A percentile compares a stretch with the other conserved stretches of the same genome.
phyloP scores from a whole-genome alignment of 192 early-diverging fungal species.

The Backusella tuberculispora region DNA sequence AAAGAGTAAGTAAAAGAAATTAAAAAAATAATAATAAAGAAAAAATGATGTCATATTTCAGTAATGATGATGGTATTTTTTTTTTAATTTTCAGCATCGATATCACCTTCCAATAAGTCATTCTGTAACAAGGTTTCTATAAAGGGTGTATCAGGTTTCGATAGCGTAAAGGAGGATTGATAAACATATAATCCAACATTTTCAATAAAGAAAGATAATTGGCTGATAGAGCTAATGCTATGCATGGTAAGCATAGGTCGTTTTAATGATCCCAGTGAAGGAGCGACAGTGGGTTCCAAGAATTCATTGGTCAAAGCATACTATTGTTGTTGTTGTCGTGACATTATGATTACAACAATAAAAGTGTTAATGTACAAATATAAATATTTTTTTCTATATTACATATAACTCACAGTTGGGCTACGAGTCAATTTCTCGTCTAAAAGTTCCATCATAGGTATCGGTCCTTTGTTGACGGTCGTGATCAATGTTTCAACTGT shows the following conservation, averaged over 20 bases:
- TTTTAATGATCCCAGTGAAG: constrained; percentile 47
- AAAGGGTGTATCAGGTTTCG: constrained; percentile 74
- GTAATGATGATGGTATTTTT: neutral
- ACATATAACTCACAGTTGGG: neutral
- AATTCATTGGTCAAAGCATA: constrained; percentile 16
- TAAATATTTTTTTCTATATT: neutral
- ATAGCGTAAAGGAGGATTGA: constrained; percentile 69
- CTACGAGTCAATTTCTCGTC: constrained; percentile 50
- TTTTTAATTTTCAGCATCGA: constrained; percentile 17
- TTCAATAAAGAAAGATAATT: constrained; percentile 80
- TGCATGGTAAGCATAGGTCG: constrained; percentile 79
- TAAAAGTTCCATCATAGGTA: constrained; percentile 70
- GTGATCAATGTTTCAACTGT: constrained; percentile 70
- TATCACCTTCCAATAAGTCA: constrained; percentile 57
- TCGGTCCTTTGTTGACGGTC: constrained; percentile 50
- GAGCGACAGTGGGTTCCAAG: constrained; percentile 1
- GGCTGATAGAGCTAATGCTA: constrained; percentile 64
- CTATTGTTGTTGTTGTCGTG: too few species aligned
- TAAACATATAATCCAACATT: constrained; percentile 77
- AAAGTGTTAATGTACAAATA: neutral
- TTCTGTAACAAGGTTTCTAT: constrained; percentile 75
- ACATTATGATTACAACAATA: neutral
- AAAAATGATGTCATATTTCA: constrained; percentile 17
- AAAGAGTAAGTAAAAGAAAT: neutral
- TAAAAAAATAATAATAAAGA: neutral